Base-by-base conservation (phyloP, 2,329 filamentous ascomycete genomes). In the Alternaria longipes region DNA sequence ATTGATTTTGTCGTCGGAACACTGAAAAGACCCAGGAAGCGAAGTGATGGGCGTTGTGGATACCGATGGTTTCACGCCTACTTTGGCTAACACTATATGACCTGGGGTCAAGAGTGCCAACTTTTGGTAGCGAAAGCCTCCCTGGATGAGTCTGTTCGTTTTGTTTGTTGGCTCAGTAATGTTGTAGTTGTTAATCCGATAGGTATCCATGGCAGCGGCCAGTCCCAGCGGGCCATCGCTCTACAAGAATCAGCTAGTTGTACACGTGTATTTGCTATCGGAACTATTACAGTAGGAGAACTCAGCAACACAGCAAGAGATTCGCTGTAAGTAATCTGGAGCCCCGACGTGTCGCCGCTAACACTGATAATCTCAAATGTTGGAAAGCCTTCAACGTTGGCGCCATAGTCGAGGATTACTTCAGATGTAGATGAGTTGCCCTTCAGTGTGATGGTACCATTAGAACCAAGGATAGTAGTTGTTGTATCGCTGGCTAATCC, bases 141-240 rank as follows among this genome's bases (percentile, higher is more conserved):
- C 78, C 61, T 79, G 78, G n/a, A 80, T 68, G 6, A 80, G 69
- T n/a, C 73, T 70, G 60, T 78, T 79, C 0, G 64, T 70, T 24
- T 74, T 63, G n/a, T 54, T 42, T 0, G 56, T 64, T 4, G 63
- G 44, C 4, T 54, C 56, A 8, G 69, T 73, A 51, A 80, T 69
- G 54, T 78, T 78, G 65, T 79, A 79, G 5, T 62, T 66, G 36
- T 76, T 79, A 3, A 79, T 63, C 8, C 77, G 66, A 59, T 79
- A 80, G 1, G 74, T 77, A 46, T 80, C 76, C 76, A 80, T 78
- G 4, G 78, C 74, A 11, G 77, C 77, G 9, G 78, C 72, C 1
- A 80, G 63, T 11, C 70, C 63, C 9, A 80, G 54, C 8, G 78
- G 78, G 0, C 77, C 78, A 45, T 78, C 75, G 40, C 68, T 64